Base-by-base conservation (phyloP, 2,329 filamentous ascomycete genomes). In the Aureobasidium leucospermi region DNA sequence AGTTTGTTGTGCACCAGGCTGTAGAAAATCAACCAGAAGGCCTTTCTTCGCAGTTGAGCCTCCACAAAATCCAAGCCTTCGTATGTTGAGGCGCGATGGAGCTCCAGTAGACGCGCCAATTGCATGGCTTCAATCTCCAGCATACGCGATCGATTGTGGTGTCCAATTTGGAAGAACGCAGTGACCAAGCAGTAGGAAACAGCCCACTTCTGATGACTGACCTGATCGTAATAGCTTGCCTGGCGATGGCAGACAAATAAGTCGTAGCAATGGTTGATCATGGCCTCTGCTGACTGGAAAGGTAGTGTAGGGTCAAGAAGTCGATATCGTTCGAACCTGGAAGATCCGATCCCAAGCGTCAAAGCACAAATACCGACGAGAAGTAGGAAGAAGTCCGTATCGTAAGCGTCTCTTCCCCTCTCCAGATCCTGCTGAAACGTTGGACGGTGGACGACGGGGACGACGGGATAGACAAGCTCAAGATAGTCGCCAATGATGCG, bases 21-120 rank as follows among this genome's bases (percentile, higher is more conserved):
- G 19, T 45, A 47, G 28, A 58, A 48, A 1, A 28, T 58, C 28
- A 58, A 19, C 42, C 55, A 58, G 23, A 58, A 58, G 15, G 55
- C 55, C 34, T 58, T 58, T 19, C 23, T 47, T 15, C 55, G 16
- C 16, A 58, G 31, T 11, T 58, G 55, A 8, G 36, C 23, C 31
- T 58, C 55, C 6, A 58, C 13, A 4, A 32, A 31, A 9, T 58
- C 34, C 6, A 58, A 23, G 7, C 43, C 42, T 2, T 31, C 42
- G 6, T 48, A 48, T 5, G 39, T 32, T n/a, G 55, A 47, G 4
- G 42, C 34, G 8, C 34, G 32, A 9, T 47, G 42, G 10, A 58
- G 43, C 29, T 46, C 16, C 23, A 58, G 13, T 15, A 47, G 16
- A 13, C 41, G 19, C 6, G 29, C 42, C 7, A 58, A 7, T 15